Base-by-base conservation (phyloP, 2,329 filamentous ascomycete genomes). In the Apiospora aurea region DNA sequence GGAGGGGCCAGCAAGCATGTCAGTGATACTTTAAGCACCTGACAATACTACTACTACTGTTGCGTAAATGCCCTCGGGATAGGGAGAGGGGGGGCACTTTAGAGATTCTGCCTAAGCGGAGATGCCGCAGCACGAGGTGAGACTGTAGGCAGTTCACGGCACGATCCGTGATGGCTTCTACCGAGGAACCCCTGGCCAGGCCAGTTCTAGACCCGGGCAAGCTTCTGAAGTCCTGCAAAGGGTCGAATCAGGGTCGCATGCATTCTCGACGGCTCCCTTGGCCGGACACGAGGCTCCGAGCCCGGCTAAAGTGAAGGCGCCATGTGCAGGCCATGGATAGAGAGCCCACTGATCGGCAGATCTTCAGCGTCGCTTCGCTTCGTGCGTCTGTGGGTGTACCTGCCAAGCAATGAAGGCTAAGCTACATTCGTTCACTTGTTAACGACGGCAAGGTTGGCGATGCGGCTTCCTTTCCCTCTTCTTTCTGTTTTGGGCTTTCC, bases 311-410 rank as follows among this genome's bases (percentile, higher is more conserved):
- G 57, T n/a, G 34, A 41, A n/a, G 18, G 29, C 57, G n/a, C 57
- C 21, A 41, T 41, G 34, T 14, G n/a, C 4, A 24, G 49, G 49
- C n/a, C 18, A 38, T n/a, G 21, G 7, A 34, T 41, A 24, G 8
- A 57, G 16, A 41, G 34, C 57, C 57, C 34, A 41, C 57, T 64
- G 57, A 64, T 64, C 57, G 57, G 57, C 57, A 64, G 34, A 64
- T 64, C 18, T n/a, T 6, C 34, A 64, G 57, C 3, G 2, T 7
- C 21, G 57, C 34, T 14, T 24, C 18, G 16, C 4, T 38, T 61
- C 8, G 13, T 14, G 8, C 41, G 10, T 11, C 41, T 8, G 13
- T 43, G 6, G 1, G 18, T 49, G 46, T n/a, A n/a, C 44, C 44
- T 21, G 41, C 41, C 10, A 41, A 43, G 41, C 13, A 43, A 43